Base-by-base conservation (phyloP, 345 rosid species). In the Streptanthus diversifolius region DNA sequence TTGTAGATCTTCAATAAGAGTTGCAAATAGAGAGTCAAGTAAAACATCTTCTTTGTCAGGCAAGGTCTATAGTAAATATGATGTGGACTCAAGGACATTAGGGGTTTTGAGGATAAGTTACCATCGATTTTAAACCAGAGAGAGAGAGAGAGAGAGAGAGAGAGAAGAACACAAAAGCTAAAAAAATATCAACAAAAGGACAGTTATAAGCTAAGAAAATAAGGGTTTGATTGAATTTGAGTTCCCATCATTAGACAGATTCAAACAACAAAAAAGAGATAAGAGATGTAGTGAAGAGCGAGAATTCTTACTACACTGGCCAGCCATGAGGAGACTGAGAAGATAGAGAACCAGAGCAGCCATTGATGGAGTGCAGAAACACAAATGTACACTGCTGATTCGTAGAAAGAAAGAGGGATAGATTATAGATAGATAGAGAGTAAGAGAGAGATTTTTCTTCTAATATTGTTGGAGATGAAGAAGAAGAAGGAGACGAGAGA, bases 301-400 rank as follows among this genome's bases (percentile, higher is more conserved):
- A 71, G 45, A 9, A 55, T n/a, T 35, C 77, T 79, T 80, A 86
- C 90, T 82, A 30, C 85, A 83, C 44, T 57, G 81, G 59, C 81
- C 85, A 66, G 85, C 74, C 82, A 87, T 64, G 82, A 86, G 79
- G 60, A 87, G 54, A 35, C 73, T 15, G 72, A 87, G 81, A 52
- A 77, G 61, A 22, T 77, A 59, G 55, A 87, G 41, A 70, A 82
- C 24, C 35, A 85, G 55, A 77, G 68, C 51, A 70, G 85, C 84
- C 92, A 87, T 85, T 52, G 60, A 60, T 40, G 68, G 29, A 25
- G 47, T 53, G 19, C 17, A 21, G 32, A 52, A 15, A 59, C 32
- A 58, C 56, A 35, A 48, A 65, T 72, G 77, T 5, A 12, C 54
- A 21, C 61, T 35, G 49, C 44, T 45, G 37, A 8, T 63, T 73